Percentiles rank a stretch among this genome's conserved stretches.
Evolutionary conservation across 257 asterid species (phyloP).

Genomic region (Solanum raphanifolium): DNA sequence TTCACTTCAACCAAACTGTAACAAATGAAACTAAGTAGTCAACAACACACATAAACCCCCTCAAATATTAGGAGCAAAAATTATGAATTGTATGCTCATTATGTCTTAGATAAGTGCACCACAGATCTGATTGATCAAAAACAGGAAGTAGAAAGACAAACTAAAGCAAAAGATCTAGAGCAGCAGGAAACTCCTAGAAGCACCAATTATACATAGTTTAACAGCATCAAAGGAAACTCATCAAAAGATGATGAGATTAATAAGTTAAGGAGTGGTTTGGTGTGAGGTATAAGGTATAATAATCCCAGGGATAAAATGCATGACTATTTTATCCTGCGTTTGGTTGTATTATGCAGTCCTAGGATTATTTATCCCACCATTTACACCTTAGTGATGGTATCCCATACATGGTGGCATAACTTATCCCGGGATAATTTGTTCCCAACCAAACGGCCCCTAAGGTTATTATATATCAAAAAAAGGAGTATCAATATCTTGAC

Average conservation of each 20-base stretch:
- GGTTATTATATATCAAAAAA: not conserved
- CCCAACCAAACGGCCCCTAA: too few relatives aligned
- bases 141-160: not conserved
- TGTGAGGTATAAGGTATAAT: too few relatives aligned
- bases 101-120: not conserved
- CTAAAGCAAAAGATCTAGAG: not conserved
- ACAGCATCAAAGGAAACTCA: not conserved
- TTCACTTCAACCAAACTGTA: not conserved
- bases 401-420: too few relatives aligned
- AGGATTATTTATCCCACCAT: too few relatives aligned
- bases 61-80: not conserved
- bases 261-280: not conserved
- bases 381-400: too few relatives aligned
- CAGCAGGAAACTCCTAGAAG: not conserved
- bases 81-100: not conserved
- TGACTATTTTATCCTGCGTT: too few relatives aligned
- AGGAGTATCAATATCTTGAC: not conserved
- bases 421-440: too few relatives aligned
- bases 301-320: too few relatives aligned
- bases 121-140: not conserved
- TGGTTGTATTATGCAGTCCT: too few relatives aligned
- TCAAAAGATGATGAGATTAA: not conserved
- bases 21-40: not conserved
- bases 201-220: not conserved
- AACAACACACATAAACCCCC: not conserved